Evolutionary conservation across 1,284 basidiomycete species (phyloP), one percentile per base, ranked within the genome.

Genomic region (Fomitopsis pinicola): DNA sequence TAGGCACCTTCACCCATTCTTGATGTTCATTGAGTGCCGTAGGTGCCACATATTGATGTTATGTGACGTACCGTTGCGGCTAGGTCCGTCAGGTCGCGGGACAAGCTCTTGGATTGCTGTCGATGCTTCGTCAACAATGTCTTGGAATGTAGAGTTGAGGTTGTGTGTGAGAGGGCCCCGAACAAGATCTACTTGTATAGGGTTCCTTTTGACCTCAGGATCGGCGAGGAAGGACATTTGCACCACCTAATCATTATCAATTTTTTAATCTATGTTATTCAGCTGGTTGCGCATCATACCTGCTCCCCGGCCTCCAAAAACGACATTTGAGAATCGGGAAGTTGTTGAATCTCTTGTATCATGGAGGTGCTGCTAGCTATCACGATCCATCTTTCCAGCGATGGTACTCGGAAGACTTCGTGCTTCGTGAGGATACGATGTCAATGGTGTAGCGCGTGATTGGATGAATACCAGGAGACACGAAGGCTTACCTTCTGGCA

Each of bases 1-100:
- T 73, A 81, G 77, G 14, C 73, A 74, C 33, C 71, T 64, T 56
- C 77, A 75, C 22, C n/a, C n/a, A n/a, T 75, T 66, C 12, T 70
- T 70, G 5, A 78, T 54, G 7, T 60, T 64, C 17, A 64, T 59
- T 14, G 42, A 22, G 19, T 22, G 19, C 15, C 30, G 48, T 52
- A 52, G 30, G 15, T 36, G 30, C n/a, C n/a, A n/a, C n/a, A n/a
- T n/a, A n/a, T n/a, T 48, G 4, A 33, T 45, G n/a, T 33, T 12
- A 52, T 6, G 7, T 6, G 26, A 53, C 50, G 35, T 6, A 36
- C 50, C 33, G 15, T 53, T 30, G 28, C 17, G 12, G 4, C 36
- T 2, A 9, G 50, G 22, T 28, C 5, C 28, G 3, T 17, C 33
- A n/a, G n/a, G n/a, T n/a, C n/a, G n/a, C n/a, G n/a, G n/a, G 30